Evolutionary conservation across 768 basidiomycete genomes (phyloP).

Genomic region (Calocybe indica): DNA sequence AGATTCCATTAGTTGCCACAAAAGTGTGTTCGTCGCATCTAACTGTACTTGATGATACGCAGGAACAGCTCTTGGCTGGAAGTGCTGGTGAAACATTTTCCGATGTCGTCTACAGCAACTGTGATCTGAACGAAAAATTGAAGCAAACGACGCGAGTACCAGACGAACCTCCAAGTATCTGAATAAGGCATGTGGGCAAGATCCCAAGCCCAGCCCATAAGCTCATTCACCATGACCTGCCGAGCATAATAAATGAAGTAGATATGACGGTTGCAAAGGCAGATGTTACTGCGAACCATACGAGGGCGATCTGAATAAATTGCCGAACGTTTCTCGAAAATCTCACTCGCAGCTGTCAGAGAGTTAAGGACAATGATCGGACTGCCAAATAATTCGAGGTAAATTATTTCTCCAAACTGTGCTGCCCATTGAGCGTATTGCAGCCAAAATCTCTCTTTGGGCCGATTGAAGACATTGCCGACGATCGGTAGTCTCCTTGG

Average conservation of each 20-base stretch:
- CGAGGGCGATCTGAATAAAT: conserved; percentile 12
- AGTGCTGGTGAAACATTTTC: conserved; percentile 16
- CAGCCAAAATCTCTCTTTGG: conserved; percentile 27
- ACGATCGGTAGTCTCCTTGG: conserved; percentile 30
- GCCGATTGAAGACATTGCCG: conserved; percentile 32
- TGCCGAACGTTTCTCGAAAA: conserved; percentile 25
- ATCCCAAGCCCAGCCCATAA: conserved; percentile 10
- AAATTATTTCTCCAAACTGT: conserved; percentile 43
- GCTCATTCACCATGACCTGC: conserved; percentile 10
- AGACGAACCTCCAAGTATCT: conserved; percentile 8
- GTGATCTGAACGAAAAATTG: neutral
- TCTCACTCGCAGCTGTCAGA: conserved; percentile 23
- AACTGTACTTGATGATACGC: conserved; percentile 11
- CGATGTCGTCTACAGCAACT: conserved; percentile 9
- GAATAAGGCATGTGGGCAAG: conserved; percentile 9
- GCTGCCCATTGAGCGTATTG: conserved; percentile 35
- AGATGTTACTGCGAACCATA: conserved; percentile 12
- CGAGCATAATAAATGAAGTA: conserved; percentile 4
- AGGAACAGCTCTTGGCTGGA: conserved; percentile 9
- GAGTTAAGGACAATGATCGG: conserved; percentile 28
- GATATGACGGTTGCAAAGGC: neutral
- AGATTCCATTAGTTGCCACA: conserved; percentile 1
- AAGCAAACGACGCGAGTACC: neutral
- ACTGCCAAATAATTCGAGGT: conserved; percentile 41
- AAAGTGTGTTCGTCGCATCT: neutral